Percentiles rank a stretch among this genome's conserved stretches.
Evolutionary conservation across 176 grass and related monocot species (phyloP).

Genomic region (Puccinellia tenuiflora): DNA sequence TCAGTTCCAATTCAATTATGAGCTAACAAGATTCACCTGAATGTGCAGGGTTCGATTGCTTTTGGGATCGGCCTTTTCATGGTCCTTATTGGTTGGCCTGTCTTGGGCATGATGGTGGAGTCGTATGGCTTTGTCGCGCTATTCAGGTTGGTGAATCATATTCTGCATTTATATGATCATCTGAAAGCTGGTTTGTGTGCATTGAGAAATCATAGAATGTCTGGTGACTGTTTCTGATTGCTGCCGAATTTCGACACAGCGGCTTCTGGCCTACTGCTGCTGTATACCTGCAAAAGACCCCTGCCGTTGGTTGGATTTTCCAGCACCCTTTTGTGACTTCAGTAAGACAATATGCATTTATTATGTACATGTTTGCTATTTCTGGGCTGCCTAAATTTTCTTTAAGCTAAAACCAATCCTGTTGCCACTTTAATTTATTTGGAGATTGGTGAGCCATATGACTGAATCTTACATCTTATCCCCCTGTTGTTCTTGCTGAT

Average conservation of each 20-base stretch:
- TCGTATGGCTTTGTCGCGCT: conserved; percentile 65
- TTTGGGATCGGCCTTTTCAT: conserved; percentile 67
- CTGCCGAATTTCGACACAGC: conserved; percentile 41
- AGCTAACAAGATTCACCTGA: neutral
- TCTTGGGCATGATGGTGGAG: conserved; percentile 67
- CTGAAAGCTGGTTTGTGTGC: neutral
- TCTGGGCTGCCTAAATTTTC: neutral
- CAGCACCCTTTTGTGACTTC: conserved; percentile 78
- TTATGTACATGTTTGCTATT: neutral
- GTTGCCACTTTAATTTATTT: neutral
- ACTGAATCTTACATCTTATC: neutral
- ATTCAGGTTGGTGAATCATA: conserved; percentile 54
- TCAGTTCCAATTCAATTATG: neutral
- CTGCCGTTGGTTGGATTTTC: conserved; percentile 67
- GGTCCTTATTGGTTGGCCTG: conserved; percentile 70
- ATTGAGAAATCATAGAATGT: neutral
- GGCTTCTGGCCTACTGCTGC: conserved; percentile 79
- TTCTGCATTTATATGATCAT: neutral
- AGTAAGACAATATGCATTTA: conserved; percentile 20
- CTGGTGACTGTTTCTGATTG: neutral
- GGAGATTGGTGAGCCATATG: neutral
- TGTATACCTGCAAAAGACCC: conserved; percentile 73
- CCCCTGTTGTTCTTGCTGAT: neutral
- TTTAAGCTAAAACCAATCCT: neutral
- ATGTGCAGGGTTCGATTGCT: conserved; percentile 64